Base-by-base conservation (phyloP, 208 protist genomes). In the Trypanosoma platydactyli region DNA sequence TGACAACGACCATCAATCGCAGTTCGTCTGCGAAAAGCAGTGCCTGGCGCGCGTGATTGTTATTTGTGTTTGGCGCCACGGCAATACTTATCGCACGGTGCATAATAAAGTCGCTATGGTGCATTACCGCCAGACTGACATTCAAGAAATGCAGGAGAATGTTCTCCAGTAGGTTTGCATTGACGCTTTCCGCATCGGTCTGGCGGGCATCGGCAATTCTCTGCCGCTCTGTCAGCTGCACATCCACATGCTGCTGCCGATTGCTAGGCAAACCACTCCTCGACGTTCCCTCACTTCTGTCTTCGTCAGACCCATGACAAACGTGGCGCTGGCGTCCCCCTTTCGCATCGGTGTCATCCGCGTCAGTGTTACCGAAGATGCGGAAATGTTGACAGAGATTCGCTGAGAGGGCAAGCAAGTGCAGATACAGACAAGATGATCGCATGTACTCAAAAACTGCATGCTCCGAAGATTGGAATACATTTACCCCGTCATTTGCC, bases 81-180 rank as follows among this genome's bases (percentile, higher is more conserved):
- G 62, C 73, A 29, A 58, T 64, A 50, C 89, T 86, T 13, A 71
- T 77, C 4, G 81, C 79, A 13, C 63, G 35, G 64, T 92, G 88
- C 7, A 79, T 89, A 3, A 94, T 66, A 15, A 73, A 65, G 64
- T 94, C 88, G 5, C 73, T 54, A 57, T 91, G 85, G 1, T 72
- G 73, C 25, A 81, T 42, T 9, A 89, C 16, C 25, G 69, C 68
- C 51, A 64, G 71, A 9, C 62, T 42, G 20, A 92, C 88, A 63
- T 94, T 94, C 16, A 91, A 46, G 46, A 80, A 84, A 71, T 92
- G 85, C 50, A 91, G 75, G 38, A 86, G 57, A 18, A 84, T 78
- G 4, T 64, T 72, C 40, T 92, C 88, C 15, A 90, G 61, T 15
- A 81, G 35, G 60, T 90, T 88, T 5, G 50, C 42, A 53, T 89